Base-by-base conservation (phyloP, 2,329 filamentous ascomycete genomes). In the Akanthomyces dipterigenus region DNA sequence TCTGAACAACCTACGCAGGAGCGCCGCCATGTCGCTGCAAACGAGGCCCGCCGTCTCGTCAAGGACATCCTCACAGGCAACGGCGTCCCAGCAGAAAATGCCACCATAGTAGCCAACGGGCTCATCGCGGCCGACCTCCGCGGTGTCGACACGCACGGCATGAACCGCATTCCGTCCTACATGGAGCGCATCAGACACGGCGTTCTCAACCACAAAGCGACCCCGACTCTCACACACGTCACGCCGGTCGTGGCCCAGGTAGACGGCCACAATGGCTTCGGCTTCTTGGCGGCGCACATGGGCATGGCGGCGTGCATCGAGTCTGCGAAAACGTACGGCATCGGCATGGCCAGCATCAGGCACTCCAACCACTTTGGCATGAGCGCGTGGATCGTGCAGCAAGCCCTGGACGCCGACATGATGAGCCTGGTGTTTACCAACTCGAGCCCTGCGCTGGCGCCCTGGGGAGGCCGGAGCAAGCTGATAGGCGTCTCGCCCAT, bases 321-420 rank as follows among this genome's bases (percentile, higher is more conserved):
- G 11, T 86, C 88, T 74, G 89, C 89, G 0, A 73, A 77, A 26
- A 71, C 75, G 1, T 85, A 80, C 67, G 89, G 89, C 14, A 61
- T 93, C 64, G 90, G 90, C 28, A 86, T 95, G 82, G 88, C 88
- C 0, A 85, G 82, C 62, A 79, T 93, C 68, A 89, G 87, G 72
- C 87, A 88, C 73, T 89, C 86, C 45, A 93, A 93, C 67, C 89
- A 93, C 72, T 93, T 90, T 68, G 90, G 90, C 59, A 95, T 95
- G 90, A 82, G 82, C 3, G 90, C 90, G 0, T 93, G 89, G 88
- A 70, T 92, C 0, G 89, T 92, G 12, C 87, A 90, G 71, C 86
- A 91, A 72, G 90, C 89, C 0, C 73, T 93, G 16, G 88, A 93
- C 62, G 86, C 82, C 1, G 79, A 80, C 42, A 86, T 89, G 82